phyloP scores from a whole-genome alignment of 2,329 filamentous ascomycete species.

The Diaporthe citrichinensis region DNA sequence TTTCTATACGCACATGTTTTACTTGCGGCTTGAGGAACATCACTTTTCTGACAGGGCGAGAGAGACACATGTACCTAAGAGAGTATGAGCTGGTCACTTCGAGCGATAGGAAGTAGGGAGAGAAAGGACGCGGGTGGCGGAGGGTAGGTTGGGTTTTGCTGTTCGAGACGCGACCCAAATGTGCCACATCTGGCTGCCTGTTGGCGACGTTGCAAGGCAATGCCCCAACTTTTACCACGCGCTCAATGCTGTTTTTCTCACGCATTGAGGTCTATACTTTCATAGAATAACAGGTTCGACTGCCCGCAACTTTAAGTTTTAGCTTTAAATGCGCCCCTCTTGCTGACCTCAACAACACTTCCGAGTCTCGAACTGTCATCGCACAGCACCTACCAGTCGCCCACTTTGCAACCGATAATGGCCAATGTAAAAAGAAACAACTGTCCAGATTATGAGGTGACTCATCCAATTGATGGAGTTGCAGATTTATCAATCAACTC shows the following conservation, averaged over 20 bases:
- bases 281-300: background rate
- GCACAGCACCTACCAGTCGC: too few relatives aligned
- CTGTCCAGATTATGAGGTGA: background rate
- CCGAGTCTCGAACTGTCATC: too few relatives aligned
- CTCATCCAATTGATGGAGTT: background rate
- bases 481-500: background rate
- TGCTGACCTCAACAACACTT: background rate
- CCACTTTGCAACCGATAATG: background rate
- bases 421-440: background rate
- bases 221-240: background rate
- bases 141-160: background rate
- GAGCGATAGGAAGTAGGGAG: background rate
- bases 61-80: background rate
- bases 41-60: background rate
- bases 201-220: background rate
- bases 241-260: background rate
- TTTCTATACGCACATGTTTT: too few relatives aligned
- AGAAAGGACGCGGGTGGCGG: background rate
- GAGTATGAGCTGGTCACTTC: background rate
- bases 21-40: too few relatives aligned
- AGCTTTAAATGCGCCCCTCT: background rate
- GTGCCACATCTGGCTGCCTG: background rate
- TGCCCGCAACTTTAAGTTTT: background rate
- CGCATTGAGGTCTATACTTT: background rate
- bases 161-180: background rate